Conservation (phyloP, 768 basidiomycete species). For the Pleurotus citrinopileatus region DNA sequence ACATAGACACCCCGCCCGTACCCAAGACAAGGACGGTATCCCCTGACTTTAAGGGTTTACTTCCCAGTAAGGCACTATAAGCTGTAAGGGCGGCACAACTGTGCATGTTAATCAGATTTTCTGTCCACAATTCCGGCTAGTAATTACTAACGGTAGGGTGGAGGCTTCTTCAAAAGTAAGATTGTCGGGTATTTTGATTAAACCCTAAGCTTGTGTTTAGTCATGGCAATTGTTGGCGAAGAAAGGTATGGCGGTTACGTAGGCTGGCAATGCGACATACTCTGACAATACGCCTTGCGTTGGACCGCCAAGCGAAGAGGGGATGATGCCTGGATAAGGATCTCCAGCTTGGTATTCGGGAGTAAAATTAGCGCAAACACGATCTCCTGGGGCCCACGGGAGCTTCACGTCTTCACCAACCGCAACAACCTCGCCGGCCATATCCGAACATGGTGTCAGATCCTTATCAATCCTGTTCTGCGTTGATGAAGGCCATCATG, state of each 20-base stretch:
- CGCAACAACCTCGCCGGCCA: constrained; percentile 40
- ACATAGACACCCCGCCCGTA: constrained; percentile 43
- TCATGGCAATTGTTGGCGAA: background rate
- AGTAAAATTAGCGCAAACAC: constrained; percentile 37
- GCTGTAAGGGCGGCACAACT: constrained; percentile 47
- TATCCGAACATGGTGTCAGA: constrained; percentile 23
- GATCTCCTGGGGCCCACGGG: constrained; percentile 36
- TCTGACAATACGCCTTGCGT: constrained; percentile 38
- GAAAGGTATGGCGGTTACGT: constrained; percentile 19
- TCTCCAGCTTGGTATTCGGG: constrained; percentile 35
- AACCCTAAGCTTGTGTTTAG: constrained; percentile 14
- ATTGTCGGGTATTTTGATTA: constrained; percentile 39
- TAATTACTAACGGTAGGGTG: constrained; percentile 37
- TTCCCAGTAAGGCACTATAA: constrained; percentile 42
- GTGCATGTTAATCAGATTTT: too few relatives aligned
- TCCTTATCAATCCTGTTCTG: background rate
- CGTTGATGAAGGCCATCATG: background rate
- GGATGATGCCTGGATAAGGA: constrained; percentile 19
- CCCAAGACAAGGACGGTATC: constrained; percentile 45
- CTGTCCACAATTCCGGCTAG: too few relatives aligned
- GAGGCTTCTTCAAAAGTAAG: constrained; percentile 45
- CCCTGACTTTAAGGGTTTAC: constrained; percentile 38
- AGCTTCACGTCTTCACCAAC: constrained; percentile 21
- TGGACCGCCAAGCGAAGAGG: constrained; percentile 29
- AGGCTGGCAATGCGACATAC: constrained; percentile 34